These are phyloP conservation scores for Barnettozyma californica DNA, from an alignment of 805 yeast species.

Conservation along the genomic window DNA sequence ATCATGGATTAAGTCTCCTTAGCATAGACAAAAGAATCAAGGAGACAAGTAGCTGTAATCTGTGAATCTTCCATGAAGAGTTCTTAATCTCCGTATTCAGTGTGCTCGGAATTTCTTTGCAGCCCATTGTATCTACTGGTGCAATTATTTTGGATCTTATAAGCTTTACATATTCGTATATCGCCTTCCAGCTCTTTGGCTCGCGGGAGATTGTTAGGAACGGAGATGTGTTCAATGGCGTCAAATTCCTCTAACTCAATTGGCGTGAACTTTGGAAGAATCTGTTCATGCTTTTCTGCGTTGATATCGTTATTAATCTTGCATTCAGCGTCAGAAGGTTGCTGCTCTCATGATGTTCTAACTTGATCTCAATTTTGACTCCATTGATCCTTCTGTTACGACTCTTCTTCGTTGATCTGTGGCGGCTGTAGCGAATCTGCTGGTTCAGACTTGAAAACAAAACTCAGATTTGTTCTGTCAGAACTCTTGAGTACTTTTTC, in stretches of 20 bases:
- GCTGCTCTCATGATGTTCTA: not conserved
- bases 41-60: slow-evolving; percentile 74
- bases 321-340: too few species aligned
- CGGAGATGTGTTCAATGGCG: not conserved
- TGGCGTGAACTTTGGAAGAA: not conserved
- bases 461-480: not conserved
- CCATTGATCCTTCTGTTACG: not conserved
- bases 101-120: slow-evolving; percentile 52
- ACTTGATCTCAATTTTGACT: slow-evolving; percentile 1
- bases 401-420: not conserved
- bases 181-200: slow-evolving; percentile 47
- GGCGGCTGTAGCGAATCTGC: not conserved
- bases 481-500: not conserved
- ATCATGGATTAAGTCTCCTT: too few species aligned
- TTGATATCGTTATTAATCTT: not conserved
- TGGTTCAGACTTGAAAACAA: not conserved
- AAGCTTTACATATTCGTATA: slow-evolving; percentile 53
- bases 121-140: slow-evolving; percentile 88
- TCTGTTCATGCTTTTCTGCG: not conserved
- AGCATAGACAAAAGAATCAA: too few species aligned
- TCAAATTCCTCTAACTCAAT: slow-evolving; percentile 2
- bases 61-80: slow-evolving; percentile 32
- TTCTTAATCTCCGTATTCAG: slow-evolving; percentile 24
- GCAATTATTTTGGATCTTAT: slow-evolving; percentile 67
- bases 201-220: not conserved